Evolutionary conservation across 768 basidiomycete genomes (phyloP).

Genomic region (Russula compacta): DNA sequence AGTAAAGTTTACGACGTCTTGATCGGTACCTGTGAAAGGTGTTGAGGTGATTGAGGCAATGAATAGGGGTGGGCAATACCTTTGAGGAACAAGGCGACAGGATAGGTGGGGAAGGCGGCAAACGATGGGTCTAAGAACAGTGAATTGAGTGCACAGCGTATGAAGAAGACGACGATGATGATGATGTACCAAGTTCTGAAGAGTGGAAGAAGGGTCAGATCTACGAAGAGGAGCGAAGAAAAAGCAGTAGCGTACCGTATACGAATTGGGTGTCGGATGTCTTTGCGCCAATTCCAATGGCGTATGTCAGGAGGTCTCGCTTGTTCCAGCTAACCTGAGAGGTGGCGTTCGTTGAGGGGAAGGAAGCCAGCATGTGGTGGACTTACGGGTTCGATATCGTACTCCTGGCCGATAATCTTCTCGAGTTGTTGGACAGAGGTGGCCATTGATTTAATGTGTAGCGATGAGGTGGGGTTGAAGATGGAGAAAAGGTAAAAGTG

Average conservation of each 20-base stretch:
- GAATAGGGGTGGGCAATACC: slow-evolving; percentile 27
- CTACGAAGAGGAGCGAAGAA: not conserved
- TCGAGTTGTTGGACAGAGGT: slow-evolving; percentile 34
- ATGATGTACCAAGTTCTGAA: slow-evolving; percentile 25
- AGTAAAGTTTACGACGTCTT: slow-evolving; percentile 64
- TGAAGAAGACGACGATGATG: not conserved
- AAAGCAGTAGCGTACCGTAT: slow-evolving; percentile 44
- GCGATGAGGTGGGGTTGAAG: too few species aligned
- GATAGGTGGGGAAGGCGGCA: slow-evolving; percentile 76
- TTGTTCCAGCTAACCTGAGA: slow-evolving; percentile 74
- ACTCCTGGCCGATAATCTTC: slow-evolving; percentile 54
- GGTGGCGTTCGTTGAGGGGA: not conserved
- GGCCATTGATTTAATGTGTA: not conserved
- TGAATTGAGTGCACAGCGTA: not conserved
- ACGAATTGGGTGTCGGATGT: slow-evolving; percentile 57
- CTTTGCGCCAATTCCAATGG: slow-evolving; percentile 76
- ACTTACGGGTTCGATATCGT: slow-evolving; percentile 46
- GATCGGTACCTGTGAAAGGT: slow-evolving; percentile 35
- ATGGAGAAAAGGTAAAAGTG: too few species aligned
- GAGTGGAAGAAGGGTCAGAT: not conserved
- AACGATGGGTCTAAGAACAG: slow-evolving; percentile 48
- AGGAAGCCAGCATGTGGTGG: not conserved
- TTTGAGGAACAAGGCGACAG: slow-evolving; percentile 70
- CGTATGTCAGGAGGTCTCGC: slow-evolving; percentile 73
- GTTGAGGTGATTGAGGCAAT: not conserved